Evolutionary conservation across 371 early-diverging fungal genomes (phyloP), one percentile per base, ranked within the genome.

Genomic region (Rhizopus delemar): DNA sequence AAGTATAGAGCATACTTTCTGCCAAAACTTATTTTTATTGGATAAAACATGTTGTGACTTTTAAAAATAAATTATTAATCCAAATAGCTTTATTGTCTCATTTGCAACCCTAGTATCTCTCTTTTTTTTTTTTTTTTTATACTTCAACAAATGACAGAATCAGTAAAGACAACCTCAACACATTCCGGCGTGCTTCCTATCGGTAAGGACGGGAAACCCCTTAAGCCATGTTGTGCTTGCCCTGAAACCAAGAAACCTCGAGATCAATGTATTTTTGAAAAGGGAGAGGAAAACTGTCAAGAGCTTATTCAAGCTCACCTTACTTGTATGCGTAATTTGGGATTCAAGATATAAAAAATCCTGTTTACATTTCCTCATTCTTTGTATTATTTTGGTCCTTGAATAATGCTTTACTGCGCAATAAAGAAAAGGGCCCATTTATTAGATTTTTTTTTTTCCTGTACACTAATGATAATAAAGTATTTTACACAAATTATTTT

Each of bases 221-320:
- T 87, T 69, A 96, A 95, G 81, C 97, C 98, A 28, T 97, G 98
- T 85, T 96, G 97, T 69, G 93, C 93, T 9, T 97, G 98, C 70
- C 94, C 93, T 15, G 98, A 96, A 60, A 97, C 98, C 9, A 90
- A 95, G 65, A 90, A 88, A 70, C 86, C 77, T 43, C 86, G 97
- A 58, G 97, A 97, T 73, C 84, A 89, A 41, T 98, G 98, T 65
- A 89, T 92, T 49, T 84, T 98, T 54, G 79, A 81, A 49, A 83
- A 87, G 5, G 96, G 96, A 46, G 92, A 91, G 62, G 95, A 87
- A 54, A 85, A 89, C 67, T 98, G 98, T 76, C 75, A 83, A 62
- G 89, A 93, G 22, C 72, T 95, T 41, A 93, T 98, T 70, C 84
- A 86, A 60, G 91, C 91, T 31, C 98, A 98, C 66, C 82, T 89